Evolutionary conservation across 2,329 filamentous ascomycete species (phyloP).

Genomic region (Aspergillus pseudonomiae): DNA sequence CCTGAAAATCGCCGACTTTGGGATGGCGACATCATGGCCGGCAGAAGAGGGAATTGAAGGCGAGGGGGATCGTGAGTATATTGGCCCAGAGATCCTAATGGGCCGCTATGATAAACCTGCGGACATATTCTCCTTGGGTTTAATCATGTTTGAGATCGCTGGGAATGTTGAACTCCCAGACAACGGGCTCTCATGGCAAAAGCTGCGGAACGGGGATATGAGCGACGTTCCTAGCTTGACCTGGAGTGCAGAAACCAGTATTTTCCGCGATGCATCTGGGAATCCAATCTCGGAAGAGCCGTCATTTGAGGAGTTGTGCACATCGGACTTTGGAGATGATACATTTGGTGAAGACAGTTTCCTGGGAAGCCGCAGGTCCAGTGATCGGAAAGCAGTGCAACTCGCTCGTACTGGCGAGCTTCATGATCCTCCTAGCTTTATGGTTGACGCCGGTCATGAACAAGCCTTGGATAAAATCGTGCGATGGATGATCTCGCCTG

Average conservation of each 20-base stretch:
- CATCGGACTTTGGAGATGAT: constrained; percentile 49
- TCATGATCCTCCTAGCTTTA: constrained; percentile 77
- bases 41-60: constrained; percentile 76
- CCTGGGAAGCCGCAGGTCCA: constrained; percentile 30
- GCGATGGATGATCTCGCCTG: constrained; percentile 81
- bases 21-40: constrained; percentile 76
- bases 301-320: constrained; percentile 48
- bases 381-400: constrained; percentile 28
- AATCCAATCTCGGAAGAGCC: constrained; percentile 59
- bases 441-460: constrained; percentile 73
- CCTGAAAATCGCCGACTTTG: constrained; percentile 69
- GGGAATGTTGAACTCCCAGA: constrained; percentile 93
- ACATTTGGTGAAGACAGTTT: constrained; percentile 44
- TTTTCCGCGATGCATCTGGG: constrained; percentile 74
- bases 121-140: constrained; percentile 89
- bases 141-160: constrained; percentile 93
- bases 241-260: constrained; percentile 70
- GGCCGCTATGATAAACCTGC: constrained; percentile 87
- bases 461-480: constrained; percentile 84
- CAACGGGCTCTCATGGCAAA: constrained; percentile 89
- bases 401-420: constrained; percentile 58
- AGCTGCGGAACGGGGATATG: constrained; percentile 84
- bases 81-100: constrained; percentile 87
- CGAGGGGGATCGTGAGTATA: constrained; percentile 95
- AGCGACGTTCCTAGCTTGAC: constrained; percentile 87